Conservation (phyloP, 2,329 filamentous ascomycete genomes). For the Aspergillus pseudoviridinutans region DNA sequence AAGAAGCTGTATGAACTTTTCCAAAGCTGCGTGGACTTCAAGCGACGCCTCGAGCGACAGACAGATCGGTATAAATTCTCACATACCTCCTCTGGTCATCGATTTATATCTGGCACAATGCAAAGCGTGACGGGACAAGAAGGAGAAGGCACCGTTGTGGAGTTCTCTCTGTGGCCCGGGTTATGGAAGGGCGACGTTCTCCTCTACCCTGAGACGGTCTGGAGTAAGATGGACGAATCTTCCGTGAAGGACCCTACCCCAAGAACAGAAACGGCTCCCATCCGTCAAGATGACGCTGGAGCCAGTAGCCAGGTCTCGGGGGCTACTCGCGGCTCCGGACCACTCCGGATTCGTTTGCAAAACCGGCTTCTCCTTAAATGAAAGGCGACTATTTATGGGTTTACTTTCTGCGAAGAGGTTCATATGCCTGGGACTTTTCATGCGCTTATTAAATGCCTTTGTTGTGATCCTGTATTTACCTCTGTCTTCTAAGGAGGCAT, state of each 20-base stretch:
- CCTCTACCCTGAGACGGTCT: not conserved
- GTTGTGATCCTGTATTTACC: too few relatives aligned
- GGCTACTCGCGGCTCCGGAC: too few relatives aligned
- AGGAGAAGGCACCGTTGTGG: not conserved
- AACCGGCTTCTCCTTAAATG: too few relatives aligned
- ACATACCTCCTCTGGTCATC: not conserved
- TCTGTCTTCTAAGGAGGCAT: too few relatives aligned
- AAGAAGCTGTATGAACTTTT: not conserved
- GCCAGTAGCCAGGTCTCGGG: not conserved
- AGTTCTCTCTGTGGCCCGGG: not conserved
- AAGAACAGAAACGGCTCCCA: too few relatives aligned
- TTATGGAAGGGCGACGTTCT: not conserved
- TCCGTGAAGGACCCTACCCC: not conserved
- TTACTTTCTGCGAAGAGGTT: too few relatives aligned
- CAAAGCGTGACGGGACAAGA: not conserved
- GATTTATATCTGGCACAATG: not conserved
- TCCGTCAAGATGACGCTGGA: not conserved
- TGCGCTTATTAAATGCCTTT: too few relatives aligned
- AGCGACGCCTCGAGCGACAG: not conserved
- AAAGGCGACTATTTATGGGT: too few relatives aligned
- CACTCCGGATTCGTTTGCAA: too few relatives aligned
- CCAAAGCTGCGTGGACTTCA: not conserved
- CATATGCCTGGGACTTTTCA: too few relatives aligned
- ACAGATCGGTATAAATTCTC: not conserved
- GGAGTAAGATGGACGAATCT: not conserved